Percentiles rank a stretch among this genome's conserved stretches.
Evolutionary conservation across 495 filamentous ascomycete genomes (phyloP).

Genomic region (Penicillium robsamsonii): DNA sequence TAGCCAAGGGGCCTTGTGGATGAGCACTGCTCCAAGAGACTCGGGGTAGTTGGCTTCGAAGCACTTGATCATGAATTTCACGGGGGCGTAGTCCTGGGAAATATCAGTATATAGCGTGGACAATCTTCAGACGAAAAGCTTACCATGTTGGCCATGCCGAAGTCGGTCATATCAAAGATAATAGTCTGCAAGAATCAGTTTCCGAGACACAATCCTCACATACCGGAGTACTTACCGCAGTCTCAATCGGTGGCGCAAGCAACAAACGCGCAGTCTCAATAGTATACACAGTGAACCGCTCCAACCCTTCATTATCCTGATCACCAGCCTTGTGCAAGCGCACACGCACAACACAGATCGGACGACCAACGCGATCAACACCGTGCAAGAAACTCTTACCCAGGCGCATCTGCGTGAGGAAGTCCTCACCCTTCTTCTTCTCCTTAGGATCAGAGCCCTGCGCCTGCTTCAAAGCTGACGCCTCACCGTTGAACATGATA

Average conservation of each 20-base stretch:
- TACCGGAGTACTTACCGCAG: constrained; percentile 65
- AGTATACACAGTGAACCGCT: constrained; percentile 87
- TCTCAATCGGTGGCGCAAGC: constrained; percentile 77
- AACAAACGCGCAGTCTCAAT: constrained; percentile 91
- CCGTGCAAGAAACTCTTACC: constrained; percentile 97
- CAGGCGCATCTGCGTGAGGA: constrained; percentile 77
- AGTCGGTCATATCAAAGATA: constrained; percentile 93
- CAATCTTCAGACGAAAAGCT: constrained; percentile 11
- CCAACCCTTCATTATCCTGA: constrained; percentile 74
- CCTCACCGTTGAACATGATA: constrained; percentile 79
- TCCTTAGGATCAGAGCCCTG: constrained; percentile 52
- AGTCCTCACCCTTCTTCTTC: constrained; percentile 73
- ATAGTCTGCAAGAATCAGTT: constrained; percentile 56
- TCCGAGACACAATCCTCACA: constrained; percentile 9
- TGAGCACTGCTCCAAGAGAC: constrained; percentile 83
- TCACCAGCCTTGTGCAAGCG: constrained; percentile 77
- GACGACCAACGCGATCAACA: constrained; percentile 76
- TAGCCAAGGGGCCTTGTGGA: constrained; percentile 95
- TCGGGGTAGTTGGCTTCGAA: constrained; percentile 99
- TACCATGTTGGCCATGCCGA: constrained; percentile 93
- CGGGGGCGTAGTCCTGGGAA: constrained; percentile 81
- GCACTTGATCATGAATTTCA: constrained; percentile 99
- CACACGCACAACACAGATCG: constrained; percentile 84
- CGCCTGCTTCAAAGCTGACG: constrained; percentile 56
- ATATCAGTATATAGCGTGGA: constrained; percentile 13